Conservation (phyloP, 306 rosid genomes). For the Sicyos baderoa region DNA sequence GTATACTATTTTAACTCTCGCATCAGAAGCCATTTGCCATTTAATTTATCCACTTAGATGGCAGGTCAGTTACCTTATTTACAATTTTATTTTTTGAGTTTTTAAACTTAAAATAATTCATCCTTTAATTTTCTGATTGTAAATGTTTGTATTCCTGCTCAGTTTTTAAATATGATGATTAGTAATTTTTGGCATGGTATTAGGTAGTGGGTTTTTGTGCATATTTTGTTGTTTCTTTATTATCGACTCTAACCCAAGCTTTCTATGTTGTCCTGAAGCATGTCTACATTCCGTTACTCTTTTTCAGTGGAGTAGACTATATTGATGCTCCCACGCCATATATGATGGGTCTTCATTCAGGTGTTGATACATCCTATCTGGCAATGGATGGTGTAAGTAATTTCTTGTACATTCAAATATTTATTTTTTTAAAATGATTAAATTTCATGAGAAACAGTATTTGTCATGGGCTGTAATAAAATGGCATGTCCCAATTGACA, state of each 20-base stretch:
- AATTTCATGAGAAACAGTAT: neutral
- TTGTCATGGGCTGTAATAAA: neutral
- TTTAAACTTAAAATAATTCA: neutral
- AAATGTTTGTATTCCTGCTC: neutral
- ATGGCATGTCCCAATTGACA: neutral
- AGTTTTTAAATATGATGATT: neutral
- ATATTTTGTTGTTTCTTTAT: slow-evolving; percentile 21
- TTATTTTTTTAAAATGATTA: neutral
- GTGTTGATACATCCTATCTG: slow-evolving; percentile 73
- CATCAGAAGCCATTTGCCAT: slow-evolving; percentile 92
- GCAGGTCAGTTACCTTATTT: slow-evolving; percentile 59
- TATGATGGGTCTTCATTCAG: slow-evolving; percentile 99
- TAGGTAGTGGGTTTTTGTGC: neutral
- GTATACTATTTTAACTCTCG: slow-evolving; percentile 86
- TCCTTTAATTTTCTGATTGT: neutral
- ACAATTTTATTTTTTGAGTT: slow-evolving; percentile 8
- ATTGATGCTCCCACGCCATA: slow-evolving; percentile 98
- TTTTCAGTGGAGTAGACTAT: slow-evolving; percentile 99
- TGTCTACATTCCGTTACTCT: slow-evolving; percentile 97
- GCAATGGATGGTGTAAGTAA: slow-evolving; percentile 90
- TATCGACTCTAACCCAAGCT: slow-evolving; percentile 36
- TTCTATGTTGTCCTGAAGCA: slow-evolving; percentile 61
- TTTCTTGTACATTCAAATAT: neutral
- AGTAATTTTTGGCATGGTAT: neutral
- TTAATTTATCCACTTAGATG: slow-evolving; percentile 90